Evolutionary conservation across 2,329 filamentous ascomycete species (phyloP).

Genomic region (Diaporthe capsici): DNA sequence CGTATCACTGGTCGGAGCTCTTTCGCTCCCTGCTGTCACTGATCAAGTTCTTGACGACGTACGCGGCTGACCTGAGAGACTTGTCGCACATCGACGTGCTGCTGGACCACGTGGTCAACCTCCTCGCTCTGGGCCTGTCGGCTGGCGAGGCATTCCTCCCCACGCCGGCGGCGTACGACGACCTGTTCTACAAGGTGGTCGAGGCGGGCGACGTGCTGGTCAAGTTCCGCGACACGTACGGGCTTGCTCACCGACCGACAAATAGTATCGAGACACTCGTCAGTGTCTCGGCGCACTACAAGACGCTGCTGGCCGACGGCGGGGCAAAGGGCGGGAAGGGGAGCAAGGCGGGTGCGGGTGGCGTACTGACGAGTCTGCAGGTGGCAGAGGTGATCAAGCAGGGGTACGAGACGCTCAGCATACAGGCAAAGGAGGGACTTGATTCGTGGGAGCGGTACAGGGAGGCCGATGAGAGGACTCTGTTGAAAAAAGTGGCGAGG

Average conservation of each 20-base stretch:
- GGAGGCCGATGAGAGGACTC: constrained; percentile 85
- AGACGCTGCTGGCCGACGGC: constrained; percentile 79
- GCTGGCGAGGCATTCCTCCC: constrained; percentile 93
- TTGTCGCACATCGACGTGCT: constrained; percentile 80
- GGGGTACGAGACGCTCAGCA: constrained; percentile 94
- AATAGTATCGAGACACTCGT: constrained; percentile 89
- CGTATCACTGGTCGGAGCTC: constrained; percentile 95
- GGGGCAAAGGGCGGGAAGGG: constrained; percentile 58
- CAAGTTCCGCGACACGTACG: constrained; percentile 86
- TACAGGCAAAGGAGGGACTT: constrained; percentile 88
- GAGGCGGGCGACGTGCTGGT: constrained; percentile 87
- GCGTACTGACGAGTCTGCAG: constrained; percentile 83
- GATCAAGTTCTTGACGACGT: constrained; percentile 90
- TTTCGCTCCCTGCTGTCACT: constrained; percentile 92
- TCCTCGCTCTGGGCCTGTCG: constrained; percentile 87
- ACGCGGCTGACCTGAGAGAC: constrained; percentile 81
- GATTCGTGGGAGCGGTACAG: constrained; percentile 89
- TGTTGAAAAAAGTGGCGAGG: constrained; percentile 90
- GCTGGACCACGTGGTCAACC: constrained; percentile 82
- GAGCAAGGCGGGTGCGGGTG: constrained; percentile 64
- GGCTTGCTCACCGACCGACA: constrained; percentile 67
- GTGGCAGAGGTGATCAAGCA: constrained; percentile 95
- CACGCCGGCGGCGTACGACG: constrained; percentile 89
- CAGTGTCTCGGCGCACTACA: constrained; percentile 87
- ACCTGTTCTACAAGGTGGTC: constrained; percentile 98